Conservation (phyloP, 257 asterid genomes). For the Voacanga thouarsii region DNA sequence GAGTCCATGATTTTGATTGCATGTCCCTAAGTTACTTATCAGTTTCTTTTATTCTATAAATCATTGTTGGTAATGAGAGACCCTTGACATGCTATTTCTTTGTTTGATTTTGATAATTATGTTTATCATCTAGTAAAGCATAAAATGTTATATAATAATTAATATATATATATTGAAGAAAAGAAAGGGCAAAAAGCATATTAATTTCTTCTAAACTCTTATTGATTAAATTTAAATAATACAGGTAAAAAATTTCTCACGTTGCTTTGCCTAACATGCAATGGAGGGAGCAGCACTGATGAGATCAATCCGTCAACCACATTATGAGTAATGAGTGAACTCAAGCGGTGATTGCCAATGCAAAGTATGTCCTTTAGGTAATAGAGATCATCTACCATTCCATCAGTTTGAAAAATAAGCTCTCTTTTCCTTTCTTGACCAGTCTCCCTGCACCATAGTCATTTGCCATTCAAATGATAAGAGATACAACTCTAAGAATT, state of each 20-base stretch:
- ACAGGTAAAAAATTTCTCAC: conserved; percentile 2
- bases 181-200: background rate
- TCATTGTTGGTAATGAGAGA: background rate
- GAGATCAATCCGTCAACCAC: conserved; percentile 13
- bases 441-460: conserved; percentile 15
- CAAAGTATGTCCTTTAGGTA: conserved; percentile 21
- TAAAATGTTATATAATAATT: no score
- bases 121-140: background rate
- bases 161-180: background rate
- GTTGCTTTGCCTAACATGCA: conserved; percentile 4
- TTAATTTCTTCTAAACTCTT: background rate
- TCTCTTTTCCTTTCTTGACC: conserved; percentile 7
- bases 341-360: conserved; percentile 16
- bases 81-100: background rate
- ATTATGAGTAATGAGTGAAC: conserved; percentile 12
- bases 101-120: no score
- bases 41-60: background rate
- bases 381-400: conserved; percentile 20
- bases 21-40: background rate
- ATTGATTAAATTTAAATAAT: background rate
- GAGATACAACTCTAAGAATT: background rate
- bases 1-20: background rate
- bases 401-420: conserved; percentile 20
- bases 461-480: background rate
- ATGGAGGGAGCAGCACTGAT: conserved; percentile 11